These are phyloP conservation scores for Cylindrotheca closterium DNA, from an alignment of 108 stramenopile species.

Conservation along the genomic window DNA sequence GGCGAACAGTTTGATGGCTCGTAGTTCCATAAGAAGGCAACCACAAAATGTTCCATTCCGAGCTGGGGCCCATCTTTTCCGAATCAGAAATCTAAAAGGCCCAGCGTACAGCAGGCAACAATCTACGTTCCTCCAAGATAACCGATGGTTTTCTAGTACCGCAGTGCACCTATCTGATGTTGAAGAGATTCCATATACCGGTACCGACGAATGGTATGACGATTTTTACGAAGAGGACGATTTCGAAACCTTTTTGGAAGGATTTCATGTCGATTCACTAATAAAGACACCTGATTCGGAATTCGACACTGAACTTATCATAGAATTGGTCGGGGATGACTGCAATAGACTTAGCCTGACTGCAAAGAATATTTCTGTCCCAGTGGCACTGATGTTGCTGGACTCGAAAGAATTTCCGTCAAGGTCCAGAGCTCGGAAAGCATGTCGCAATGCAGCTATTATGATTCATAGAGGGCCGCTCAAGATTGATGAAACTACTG, in stretches of 20 bases:
- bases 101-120: too few species aligned
- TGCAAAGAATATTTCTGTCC: conserved; percentile 63
- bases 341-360: conserved; percentile 47
- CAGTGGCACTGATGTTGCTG: conserved; percentile 72
- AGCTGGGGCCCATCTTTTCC: too few species aligned
- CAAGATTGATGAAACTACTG: conserved; percentile 13
- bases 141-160: too few species aligned
- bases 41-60: too few species aligned
- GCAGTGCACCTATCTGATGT: too few species aligned
- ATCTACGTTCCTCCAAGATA: too few species aligned
- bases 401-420: conserved; percentile 66
- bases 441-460: conserved; percentile 67
- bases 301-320: conserved; percentile 25
- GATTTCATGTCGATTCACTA: conserved; percentile 24
- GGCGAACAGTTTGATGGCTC: too few species aligned
- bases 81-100: too few species aligned
- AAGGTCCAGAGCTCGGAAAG: conserved; percentile 70
- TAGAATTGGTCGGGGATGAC: conserved; percentile 15
- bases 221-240: too few species aligned
- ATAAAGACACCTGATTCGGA: conserved; percentile 7
- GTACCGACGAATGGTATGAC: too few species aligned
- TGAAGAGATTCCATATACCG: too few species aligned
- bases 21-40: too few species aligned
- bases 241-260: neutral
- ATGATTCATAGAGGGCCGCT: conserved; percentile 55